These are phyloP conservation scores for Emericellopsis atlantica DNA, from an alignment of 2,329 filamentous ascomycete species.

Conservation along the genomic window DNA sequence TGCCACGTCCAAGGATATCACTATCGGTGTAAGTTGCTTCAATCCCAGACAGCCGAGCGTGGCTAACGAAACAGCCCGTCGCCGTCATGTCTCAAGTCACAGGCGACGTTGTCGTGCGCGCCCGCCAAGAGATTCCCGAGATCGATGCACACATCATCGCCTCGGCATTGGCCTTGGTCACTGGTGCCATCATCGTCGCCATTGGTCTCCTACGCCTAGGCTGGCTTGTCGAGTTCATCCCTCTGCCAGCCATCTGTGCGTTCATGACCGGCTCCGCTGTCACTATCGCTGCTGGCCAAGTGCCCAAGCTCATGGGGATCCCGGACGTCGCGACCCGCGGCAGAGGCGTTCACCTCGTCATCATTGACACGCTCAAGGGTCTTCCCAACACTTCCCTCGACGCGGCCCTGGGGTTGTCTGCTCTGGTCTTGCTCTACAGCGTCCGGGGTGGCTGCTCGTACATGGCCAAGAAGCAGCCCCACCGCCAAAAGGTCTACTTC, in stretches of 20 bases:
- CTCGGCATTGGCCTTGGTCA: slow-evolving; percentile 32
- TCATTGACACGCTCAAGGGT: slow-evolving; percentile 35
- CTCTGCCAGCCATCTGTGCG: slow-evolving; percentile 36
- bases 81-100: slow-evolving; percentile 40
- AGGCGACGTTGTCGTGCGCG: slow-evolving; percentile 30
- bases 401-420: slow-evolving; percentile 61
- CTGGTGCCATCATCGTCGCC: slow-evolving; percentile 33
- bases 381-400: slow-evolving; percentile 44
- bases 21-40: slow-evolving; percentile 59
- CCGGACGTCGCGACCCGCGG: slow-evolving; percentile 34
- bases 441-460: slow-evolving; percentile 50
- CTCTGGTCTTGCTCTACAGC: slow-evolving; percentile 54
- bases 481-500: slow-evolving; percentile 59
- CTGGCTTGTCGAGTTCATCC: slow-evolving; percentile 42
- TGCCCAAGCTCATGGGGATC: slow-evolving; percentile 38
- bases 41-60: neutral
- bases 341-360: slow-evolving; percentile 29
- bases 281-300: slow-evolving; percentile 36
- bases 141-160: slow-evolving; percentile 29
- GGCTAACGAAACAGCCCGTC: slow-evolving; percentile 27
- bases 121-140: slow-evolving; percentile 21
- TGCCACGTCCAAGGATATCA: slow-evolving; percentile 85
- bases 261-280: slow-evolving; percentile 42
- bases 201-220: slow-evolving; percentile 36
- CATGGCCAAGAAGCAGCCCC: slow-evolving; percentile 54